Conservation (phyloP, 2,329 filamentous ascomycete species). For the Cordyceps cateniannulata region DNA sequence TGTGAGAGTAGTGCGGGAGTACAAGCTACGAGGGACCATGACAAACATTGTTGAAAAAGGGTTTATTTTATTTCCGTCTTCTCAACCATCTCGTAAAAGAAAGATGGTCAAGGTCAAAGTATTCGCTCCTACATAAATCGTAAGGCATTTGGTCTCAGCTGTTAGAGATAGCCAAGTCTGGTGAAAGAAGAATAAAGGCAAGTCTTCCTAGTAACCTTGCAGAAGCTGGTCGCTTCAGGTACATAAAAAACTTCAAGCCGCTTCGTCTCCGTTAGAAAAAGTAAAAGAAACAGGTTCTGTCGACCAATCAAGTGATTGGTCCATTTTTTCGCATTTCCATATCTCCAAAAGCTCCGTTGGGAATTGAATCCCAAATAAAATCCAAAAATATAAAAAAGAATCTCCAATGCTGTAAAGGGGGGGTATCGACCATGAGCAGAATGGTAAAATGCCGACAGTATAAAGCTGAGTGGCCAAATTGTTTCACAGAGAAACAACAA, state of each 20-base stretch:
- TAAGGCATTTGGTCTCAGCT: neutral
- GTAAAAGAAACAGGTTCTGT: constrained; percentile 11
- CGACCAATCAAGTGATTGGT: neutral
- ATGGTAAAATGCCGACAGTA: constrained; percentile 18
- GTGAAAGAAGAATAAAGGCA: neutral
- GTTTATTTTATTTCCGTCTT: neutral
- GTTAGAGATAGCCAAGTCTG: neutral
- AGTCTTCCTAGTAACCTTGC: neutral
- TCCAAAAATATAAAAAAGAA: constrained; percentile 5
- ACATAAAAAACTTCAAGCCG: constrained; percentile 4
- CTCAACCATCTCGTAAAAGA: neutral
- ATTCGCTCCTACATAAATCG: constrained; percentile 11
- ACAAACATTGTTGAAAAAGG: neutral
- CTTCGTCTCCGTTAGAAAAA: neutral
- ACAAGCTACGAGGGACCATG: neutral
- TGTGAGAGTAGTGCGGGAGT: neutral
- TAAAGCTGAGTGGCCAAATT: constrained; percentile 1
- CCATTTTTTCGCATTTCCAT: constrained; percentile 1
- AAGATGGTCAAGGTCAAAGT: neutral
- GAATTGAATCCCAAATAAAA: constrained; percentile 2
- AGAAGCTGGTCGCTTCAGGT: neutral
- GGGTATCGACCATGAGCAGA: constrained; percentile 25
- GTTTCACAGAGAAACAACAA: constrained; percentile 6
- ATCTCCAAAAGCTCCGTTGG: constrained; percentile 9
- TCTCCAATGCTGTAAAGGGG: constrained; percentile 12